Evolutionary conservation across 257 asterid species (phyloP), one percentile per base, ranked within the genome.

Genomic region (Rubia yunnanensis): DNA sequence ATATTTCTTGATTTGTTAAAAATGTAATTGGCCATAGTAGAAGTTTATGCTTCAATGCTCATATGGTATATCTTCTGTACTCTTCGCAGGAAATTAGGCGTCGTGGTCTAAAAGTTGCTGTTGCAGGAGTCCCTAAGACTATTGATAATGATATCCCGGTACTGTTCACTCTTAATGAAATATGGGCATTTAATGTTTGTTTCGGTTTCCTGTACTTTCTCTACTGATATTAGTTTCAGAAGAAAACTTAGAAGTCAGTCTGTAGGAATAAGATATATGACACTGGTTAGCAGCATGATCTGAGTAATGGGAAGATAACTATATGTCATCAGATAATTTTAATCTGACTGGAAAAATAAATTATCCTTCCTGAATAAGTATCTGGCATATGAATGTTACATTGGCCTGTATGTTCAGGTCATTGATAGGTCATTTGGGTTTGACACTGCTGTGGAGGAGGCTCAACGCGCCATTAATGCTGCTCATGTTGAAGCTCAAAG

Each of bases 101-200:
- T 66, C 98, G 98, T 32, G 95, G 95, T 74, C 91, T 92, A 46
- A 85, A 84, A 79, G 96, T 88, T 68, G 79, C 74, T 44, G 95
- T 92, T 77, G 95, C 87, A 76, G 96, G 98, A 58, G 81, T 92
- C 62, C 98, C 98, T 74, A 92, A 92, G 82, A 92, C 98, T 73
- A 92, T 92, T 76, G 98, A 92, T 78, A 92, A 92, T 76, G 98
- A 88, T 81, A 86, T 92, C 73, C 95, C 95, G 84, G 98, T 92
- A 86, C n/a, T 70, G 67, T 6, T 68, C 76, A 53, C 13, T 32
- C 22, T 66, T 34, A 8, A 52, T 22, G 18, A 24, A 63, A 63
- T 34, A 7, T 44, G 34, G 61, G 36, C 22, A 31, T 65, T 65
- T 32, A 0, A 36, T 63, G 9, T 17, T 64, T 64, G 2, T 18